Evolutionary conservation across 2,329 filamentous ascomycete genomes (phyloP).

Genomic region (Fusarium sp.): DNA sequence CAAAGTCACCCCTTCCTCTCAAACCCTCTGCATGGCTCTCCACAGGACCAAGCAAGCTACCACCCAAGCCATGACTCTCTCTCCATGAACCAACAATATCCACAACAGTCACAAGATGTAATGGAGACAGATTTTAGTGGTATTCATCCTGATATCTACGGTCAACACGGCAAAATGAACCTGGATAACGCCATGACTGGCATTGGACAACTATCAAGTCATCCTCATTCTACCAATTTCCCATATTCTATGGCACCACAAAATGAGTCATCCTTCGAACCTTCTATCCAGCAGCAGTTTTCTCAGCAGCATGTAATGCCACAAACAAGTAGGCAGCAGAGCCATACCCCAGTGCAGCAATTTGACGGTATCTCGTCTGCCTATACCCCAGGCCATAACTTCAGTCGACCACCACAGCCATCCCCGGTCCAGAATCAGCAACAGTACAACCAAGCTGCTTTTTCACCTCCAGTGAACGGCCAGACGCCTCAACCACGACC

Average conservation of each 20-base stretch:
- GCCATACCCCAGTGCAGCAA: slow-evolving; percentile 48
- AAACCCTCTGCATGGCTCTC: slow-evolving; percentile 43
- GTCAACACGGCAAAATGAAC: slow-evolving; percentile 48
- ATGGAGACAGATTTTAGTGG: slow-evolving; percentile 51
- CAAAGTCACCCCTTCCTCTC: slow-evolving; percentile 48
- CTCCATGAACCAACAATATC: slow-evolving; percentile 48
- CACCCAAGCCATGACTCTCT: slow-evolving; percentile 46
- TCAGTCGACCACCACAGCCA: slow-evolving; percentile 41
- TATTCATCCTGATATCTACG: slow-evolving; percentile 51
- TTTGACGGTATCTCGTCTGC: slow-evolving; percentile 41
- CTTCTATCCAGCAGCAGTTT: slow-evolving; percentile 46
- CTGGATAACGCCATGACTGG: slow-evolving; percentile 42
- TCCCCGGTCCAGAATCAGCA: slow-evolving; percentile 45
- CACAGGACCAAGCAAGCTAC: slow-evolving; percentile 43
- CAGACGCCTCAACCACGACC: slow-evolving; percentile 41
- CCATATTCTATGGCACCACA: slow-evolving; percentile 48
- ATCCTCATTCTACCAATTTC: slow-evolving; percentile 48
- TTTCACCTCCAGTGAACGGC: slow-evolving; percentile 40
- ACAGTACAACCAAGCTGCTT: slow-evolving; percentile 37
- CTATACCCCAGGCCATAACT: slow-evolving; percentile 42
- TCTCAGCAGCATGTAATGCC: slow-evolving; percentile 47
- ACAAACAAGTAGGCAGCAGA: slow-evolving; percentile 46
- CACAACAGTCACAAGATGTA: slow-evolving; percentile 47
- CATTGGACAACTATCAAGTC: slow-evolving; percentile 45
- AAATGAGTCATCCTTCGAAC: slow-evolving; percentile 46